Percentiles rank a stretch among this genome's conserved stretches.
Conservation (phyloP, 2,329 filamentous ascomycete genomes). For the Botrytis cinerea region DNA sequence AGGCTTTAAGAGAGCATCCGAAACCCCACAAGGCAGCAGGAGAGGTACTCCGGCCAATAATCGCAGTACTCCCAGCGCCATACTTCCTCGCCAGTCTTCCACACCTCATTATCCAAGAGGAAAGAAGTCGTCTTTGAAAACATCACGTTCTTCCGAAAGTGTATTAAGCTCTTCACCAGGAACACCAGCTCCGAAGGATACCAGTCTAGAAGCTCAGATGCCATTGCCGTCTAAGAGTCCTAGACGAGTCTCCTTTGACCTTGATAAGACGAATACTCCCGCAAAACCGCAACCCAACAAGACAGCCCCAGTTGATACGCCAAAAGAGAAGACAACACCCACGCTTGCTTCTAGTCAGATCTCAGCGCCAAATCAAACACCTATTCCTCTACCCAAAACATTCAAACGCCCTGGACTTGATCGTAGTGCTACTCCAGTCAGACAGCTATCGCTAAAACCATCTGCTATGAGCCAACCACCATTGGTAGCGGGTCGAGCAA, state of each 20-base stretch:
- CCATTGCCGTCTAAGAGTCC: conserved; percentile 29
- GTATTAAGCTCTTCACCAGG: conserved; percentile 33
- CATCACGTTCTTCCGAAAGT: conserved; percentile 30
- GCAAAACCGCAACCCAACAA: conserved; percentile 14
- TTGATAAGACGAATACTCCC: conserved; percentile 27
- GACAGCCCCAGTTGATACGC: neutral
- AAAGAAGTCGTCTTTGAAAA: conserved; percentile 35
- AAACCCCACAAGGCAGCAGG: conserved; percentile 8
- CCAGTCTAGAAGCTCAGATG: conserved; percentile 33
- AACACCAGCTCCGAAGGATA: conserved; percentile 25
- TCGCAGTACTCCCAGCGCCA: conserved; percentile 23
- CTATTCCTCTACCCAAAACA: conserved; percentile 19
- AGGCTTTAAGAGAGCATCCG: conserved; percentile 1
- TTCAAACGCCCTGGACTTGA: conserved; percentile 22
- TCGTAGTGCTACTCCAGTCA: conserved; percentile 9
- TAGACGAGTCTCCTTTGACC: conserved; percentile 31
- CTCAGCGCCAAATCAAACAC: conserved; percentile 15
- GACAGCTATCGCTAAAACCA: conserved; percentile 7
- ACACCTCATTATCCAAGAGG: conserved; percentile 36
- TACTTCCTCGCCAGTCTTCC: conserved; percentile 31
- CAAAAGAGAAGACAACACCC: neutral
- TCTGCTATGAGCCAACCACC: conserved; percentile 17
- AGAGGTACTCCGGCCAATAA: conserved; percentile 24
- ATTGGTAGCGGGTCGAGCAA: neutral
- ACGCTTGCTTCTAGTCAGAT: conserved; percentile 3